Evolutionary conservation across 495 filamentous ascomycete genomes (phyloP), one percentile per base, ranked within the genome.

Genomic region (Amorphotheca resinae): DNA sequence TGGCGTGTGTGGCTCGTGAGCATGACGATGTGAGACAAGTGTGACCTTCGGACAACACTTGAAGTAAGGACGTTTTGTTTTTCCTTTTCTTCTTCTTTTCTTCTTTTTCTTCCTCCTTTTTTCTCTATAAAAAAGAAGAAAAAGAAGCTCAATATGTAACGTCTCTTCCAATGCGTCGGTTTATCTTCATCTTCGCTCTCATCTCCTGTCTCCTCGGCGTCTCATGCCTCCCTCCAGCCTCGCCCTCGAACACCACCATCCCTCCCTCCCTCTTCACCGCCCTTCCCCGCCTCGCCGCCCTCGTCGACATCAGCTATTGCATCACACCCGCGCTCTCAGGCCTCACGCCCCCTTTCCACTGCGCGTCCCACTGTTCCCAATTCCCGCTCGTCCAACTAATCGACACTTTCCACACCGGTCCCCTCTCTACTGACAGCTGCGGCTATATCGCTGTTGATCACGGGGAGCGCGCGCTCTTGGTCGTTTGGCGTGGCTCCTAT

Each of bases 401-500:
- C 33, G 48, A 81, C 69, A 86, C 87, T 33, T 98, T 85, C 82
- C 87, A 89, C 52, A 95, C 91, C 0, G 91, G 93, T 4, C 67
- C 79, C 9, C 66, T 94, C 14, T 67, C 95, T 51, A 82, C 82
- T 33, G 91, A 96, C 60, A 89, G 83, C 48, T 95, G 88, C 60
- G 91, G 91, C 46, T 98, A 91, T 62, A 76, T 98, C 38, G 91
- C 83, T 0, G 65, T 96, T 22, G 87, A 87, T 34, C 84, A 94
- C 55, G 61, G 58, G 22, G 47, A 44, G 28, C 43, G 46, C n/a
- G 30, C 38, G 14, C 86, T 98, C 42, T 69, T 98, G 21, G 69
- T 96, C n/a, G 89, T 88, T 9, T 96, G 96, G 53, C 76, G 91
- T 15, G 91, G 93, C 9, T 96, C 91, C 9, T 95, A 95, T 58